These are phyloP conservation scores for Porphyrellus sp. DNA, from an alignment of 1,284 basidiomycete species.

Conservation along the genomic window DNA sequence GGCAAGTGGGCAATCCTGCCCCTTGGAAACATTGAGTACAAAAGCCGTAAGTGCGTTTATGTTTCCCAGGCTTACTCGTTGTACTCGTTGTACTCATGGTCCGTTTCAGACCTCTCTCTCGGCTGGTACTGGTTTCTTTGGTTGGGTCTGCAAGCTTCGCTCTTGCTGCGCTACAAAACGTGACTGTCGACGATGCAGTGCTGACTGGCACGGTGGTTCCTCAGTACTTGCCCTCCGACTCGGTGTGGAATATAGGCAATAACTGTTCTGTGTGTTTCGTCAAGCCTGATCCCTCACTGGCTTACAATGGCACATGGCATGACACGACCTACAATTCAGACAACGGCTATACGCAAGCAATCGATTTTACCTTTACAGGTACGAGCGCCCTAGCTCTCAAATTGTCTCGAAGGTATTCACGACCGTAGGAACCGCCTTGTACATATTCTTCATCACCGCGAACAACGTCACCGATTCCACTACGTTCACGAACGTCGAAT, in stretches of 20 bases:
- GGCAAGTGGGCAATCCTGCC: too few species aligned
- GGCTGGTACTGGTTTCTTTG: not conserved
- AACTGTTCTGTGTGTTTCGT: not conserved
- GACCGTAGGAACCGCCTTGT: slow-evolving; percentile 15
- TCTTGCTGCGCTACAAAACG: not conserved
- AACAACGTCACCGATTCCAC: not conserved
- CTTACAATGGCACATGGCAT: slow-evolving; percentile 21
- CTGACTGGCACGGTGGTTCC: not conserved
- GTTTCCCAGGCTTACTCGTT: too few species aligned
- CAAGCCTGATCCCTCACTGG: slow-evolving; percentile 1
- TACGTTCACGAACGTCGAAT: slow-evolving; percentile 5
- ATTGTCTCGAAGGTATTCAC: too few species aligned
- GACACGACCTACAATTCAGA: too few species aligned
- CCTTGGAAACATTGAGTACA: too few species aligned
- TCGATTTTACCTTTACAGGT: too few species aligned
- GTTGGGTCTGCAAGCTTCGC: not conserved
- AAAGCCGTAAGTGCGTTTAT: too few species aligned
- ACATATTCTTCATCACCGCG: slow-evolving; percentile 21
- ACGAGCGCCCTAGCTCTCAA: too few species aligned
- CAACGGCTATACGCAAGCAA: too few species aligned
- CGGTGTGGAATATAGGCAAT: not conserved
- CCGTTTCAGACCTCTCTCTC: slow-evolving; percentile 12
- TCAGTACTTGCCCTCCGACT: slow-evolving; percentile 6
- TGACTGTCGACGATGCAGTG: slow-evolving; percentile 22
- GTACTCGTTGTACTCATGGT: too few species aligned